Base-by-base conservation (phyloP, 75 land plant species). In the Isoetes taiwanensis region DNA sequence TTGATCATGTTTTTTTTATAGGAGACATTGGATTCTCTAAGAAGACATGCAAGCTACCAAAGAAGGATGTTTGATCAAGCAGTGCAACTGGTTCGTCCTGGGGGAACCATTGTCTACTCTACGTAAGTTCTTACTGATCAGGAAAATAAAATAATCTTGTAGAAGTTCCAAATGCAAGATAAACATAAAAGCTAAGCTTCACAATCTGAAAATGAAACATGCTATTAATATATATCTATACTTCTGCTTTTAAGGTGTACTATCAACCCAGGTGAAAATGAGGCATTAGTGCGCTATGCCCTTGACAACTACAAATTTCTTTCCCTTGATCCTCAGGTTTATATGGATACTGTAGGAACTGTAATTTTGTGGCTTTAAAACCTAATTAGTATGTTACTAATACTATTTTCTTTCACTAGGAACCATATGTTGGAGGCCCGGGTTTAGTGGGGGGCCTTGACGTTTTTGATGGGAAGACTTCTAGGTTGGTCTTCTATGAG, bases 191-290 rank as follows among this genome's bases (percentile, higher is more conserved):
- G n/a, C n/a, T n/a, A n/a, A n/a, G n/a, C n/a, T n/a, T n/a, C n/a
- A n/a, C n/a, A n/a, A 37, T 10, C 14, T 10, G 39, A 37, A 10
- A 37, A 37, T 14, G 14, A 9, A 10, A 37, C 39, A 37, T 37
- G 39, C 39, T 37, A 37, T 10, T 37, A 37, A 37, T 14, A 10
- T 37, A 10, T 10, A 37, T 11, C 11, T 48, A 12, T 50, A 30
- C 17, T 34, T 65, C 25, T 28, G 26, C 27, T 46, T 61, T 65
- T 14, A 67, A 90, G 96, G 35, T 93, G 98, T 58, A 93, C 98
- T 32, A 84, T 93, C 63, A 93, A 93, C 35, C 98, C 98, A 37
- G 95, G 98, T 27, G 98, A 93, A 61, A 93, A 93, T 84, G 98
- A 93, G 59, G 83, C 83, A 58, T 40, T 93, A 20, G 95, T 93